Evolutionary conservation across 2,329 filamentous ascomycete genomes (phyloP), one percentile per base, ranked within the genome.

Genomic region (Clonostachys chloroleuca): DNA sequence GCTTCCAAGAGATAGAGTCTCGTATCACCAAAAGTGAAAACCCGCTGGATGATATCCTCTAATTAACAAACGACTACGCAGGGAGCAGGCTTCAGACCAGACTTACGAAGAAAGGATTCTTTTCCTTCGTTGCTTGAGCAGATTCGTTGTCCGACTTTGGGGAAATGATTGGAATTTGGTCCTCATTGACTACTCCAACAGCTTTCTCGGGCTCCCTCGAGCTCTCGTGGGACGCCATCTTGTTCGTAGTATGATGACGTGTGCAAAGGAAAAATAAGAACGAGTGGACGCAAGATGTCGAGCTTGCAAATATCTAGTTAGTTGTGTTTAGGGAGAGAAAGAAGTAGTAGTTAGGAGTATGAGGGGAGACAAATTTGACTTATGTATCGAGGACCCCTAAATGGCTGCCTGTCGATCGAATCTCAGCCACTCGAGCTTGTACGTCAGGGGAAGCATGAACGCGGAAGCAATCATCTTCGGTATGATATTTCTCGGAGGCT

Each of bases 1-100:
- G 16, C n/a, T 40, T 58, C 50, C n/a, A 60, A 51, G 24, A 53
- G n/a, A 43, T 59, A 60, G n/a, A 52, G 47, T 7, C 42, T 48
- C 3, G 55, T 40, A 10, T 45, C 20, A 2, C 54, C 58, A 35
- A 54, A 61, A 8, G 34, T 47, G 40, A 62, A 60, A 17, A 61
- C 51, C 43, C 58, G 52, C 58, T 61, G 6, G 14, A 18, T 12
- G 3, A 14, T n/a, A n/a, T 12, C 36, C 36, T n/a, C 12, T 4
- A 10, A 9, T 30, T 30, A 30, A 10, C 9, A 10, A 30, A 4
- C 24, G 24, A 4, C 24, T 12, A 39, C 36, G 8, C 3, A 18
- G 7, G 36, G 13, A 3, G 36, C 12, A 18, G 36, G 18, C 42
- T 24, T n/a, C 42, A 18, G 24, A 34, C 6, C 20, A 10, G 13